Evolutionary conservation across 495 filamentous ascomycete species (phyloP), one percentile per base, ranked within the genome.

Genomic region (Cercophora sp.): DNA sequence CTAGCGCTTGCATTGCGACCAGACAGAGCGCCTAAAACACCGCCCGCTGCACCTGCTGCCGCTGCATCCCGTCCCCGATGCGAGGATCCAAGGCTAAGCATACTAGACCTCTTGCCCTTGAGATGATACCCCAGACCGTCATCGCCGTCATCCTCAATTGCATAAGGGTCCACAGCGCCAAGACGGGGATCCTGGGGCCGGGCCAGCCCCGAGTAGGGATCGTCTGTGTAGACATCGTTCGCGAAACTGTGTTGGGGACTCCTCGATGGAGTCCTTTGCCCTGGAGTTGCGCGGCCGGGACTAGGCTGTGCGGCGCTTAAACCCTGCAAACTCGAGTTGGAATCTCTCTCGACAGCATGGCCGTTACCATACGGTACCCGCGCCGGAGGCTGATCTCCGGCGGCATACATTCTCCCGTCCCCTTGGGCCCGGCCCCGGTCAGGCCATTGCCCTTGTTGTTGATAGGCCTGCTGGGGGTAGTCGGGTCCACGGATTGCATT

Each of bases 131-230:
- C 69, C 41, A 90, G 77, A 3, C 85, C 88, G 55, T 96, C 90
- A 58, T 96, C 90, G 6, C 85, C 89, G 59, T 95, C 89, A 60
- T 96, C 90, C 2, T 78, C 83, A 48, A 94, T 91, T 2, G 85
- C 84, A 54, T 86, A 80, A 0, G 89, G 89, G 61, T 95, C 85
- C 44, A 94, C 83, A 13, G 77, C 72, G 5, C 77, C 70, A 52
- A 79, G 66, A 51, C 58, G 65, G 50, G 70, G 75, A 65, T 81
- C 80, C 62, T 73, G 74, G 24, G 79, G 82, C 4, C 76, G 73
- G 1, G 85, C 85, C 48, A 82, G 77, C 48, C 76, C 73, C 50
- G 82, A 77, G 56, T 87, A 67, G 1, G 68, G 67, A 41, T 72
- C 68, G 53, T 72, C 66, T 13, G 51, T 62, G 47, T 72, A 72